These are phyloP conservation scores for Plasmodium sp. DNA, from an alignment of 169 alveolate species.

Conservation along the genomic window DNA sequence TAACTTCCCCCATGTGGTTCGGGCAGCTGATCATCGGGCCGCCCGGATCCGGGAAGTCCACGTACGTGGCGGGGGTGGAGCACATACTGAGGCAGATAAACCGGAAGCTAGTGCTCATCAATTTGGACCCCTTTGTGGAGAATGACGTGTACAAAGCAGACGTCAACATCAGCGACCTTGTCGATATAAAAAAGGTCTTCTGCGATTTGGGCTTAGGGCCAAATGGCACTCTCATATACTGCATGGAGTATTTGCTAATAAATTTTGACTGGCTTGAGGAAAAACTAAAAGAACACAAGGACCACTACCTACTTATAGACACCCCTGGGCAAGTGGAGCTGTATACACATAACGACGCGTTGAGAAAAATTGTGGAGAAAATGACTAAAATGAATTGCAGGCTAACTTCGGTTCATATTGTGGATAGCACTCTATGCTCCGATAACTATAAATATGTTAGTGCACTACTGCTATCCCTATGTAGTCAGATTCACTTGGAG, in stretches of 20 bases:
- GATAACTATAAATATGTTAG: constrained; percentile 93
- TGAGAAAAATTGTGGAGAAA: constrained; percentile 85
- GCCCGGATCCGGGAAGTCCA: constrained; percentile 96
- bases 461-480: constrained; percentile 92
- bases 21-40: constrained; percentile 96
- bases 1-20: constrained; percentile 73
- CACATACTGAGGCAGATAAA: constrained; percentile 87
- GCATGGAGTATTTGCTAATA: constrained; percentile 93
- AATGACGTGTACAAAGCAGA: constrained; percentile 91
- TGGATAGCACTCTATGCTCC: constrained; percentile 94
- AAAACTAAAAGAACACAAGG: constrained; percentile 76
- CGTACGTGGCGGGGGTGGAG: constrained; percentile 93
- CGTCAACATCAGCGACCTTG: constrained; percentile 92
- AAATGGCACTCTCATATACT: constrained; percentile 94
- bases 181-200: constrained; percentile 91
- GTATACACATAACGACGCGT: constrained; percentile 94
- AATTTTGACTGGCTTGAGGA: constrained; percentile 94
- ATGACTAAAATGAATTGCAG: constrained; percentile 85
- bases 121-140: constrained; percentile 92
- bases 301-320: constrained; percentile 93
- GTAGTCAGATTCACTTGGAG: constrained; percentile 95
- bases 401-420: constrained; percentile 80
- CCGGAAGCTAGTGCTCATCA: constrained; percentile 87
- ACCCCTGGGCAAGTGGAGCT: constrained; percentile 98
- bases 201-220: constrained; percentile 93